Evolutionary conservation across 2,329 filamentous ascomycete genomes (phyloP), one percentile per base, ranked within the genome.

Genomic region (Elsinoe batatas): DNA sequence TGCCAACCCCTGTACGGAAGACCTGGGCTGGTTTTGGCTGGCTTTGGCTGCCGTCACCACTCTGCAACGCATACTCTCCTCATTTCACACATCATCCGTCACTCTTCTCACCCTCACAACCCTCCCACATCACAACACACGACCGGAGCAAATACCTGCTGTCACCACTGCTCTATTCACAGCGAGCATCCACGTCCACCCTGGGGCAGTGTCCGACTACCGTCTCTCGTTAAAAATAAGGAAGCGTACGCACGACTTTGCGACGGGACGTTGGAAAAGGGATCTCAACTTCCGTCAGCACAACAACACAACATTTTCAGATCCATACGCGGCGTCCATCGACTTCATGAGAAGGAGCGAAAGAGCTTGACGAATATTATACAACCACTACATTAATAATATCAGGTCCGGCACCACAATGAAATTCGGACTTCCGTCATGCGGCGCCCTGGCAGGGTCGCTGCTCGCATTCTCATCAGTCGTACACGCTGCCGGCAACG

Each of bases 401-500:
- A n/a, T n/a, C n/a, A 20, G 13, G 44, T 37, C 18, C 47, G 33
- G 35, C 18, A 36, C 40, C 43, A 51, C 15, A 30, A 60, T 71
- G 70, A 63, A 65, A 42, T 62, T 64, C 51, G 68, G 68, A 58
- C 59, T 17, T 3, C 53, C 53, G 17, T 55, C 53, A 55, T 55
- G 53, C 37, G 42, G 53, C 7, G 37, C 37, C 37, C 53, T 55
- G 65, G 36, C 64, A 42, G 64, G 56, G 63, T 60, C 61, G 56
- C 64, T 70, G 47, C 64, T 71, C 53, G 62, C 68, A 54, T 62
- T 65, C 58, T 54, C 65, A 56, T 67, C 79, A 53, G 71, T 79
- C 58, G 77, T 75, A 56, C 59, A 64, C 55, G 74, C 80, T 57
- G 85, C 81, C 60, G 18, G 12, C 26, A 77, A 82, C 66, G 79